phyloP scores from a whole-genome alignment of 1,284 basidiomycete species.

The Earliella scabrosa region DNA sequence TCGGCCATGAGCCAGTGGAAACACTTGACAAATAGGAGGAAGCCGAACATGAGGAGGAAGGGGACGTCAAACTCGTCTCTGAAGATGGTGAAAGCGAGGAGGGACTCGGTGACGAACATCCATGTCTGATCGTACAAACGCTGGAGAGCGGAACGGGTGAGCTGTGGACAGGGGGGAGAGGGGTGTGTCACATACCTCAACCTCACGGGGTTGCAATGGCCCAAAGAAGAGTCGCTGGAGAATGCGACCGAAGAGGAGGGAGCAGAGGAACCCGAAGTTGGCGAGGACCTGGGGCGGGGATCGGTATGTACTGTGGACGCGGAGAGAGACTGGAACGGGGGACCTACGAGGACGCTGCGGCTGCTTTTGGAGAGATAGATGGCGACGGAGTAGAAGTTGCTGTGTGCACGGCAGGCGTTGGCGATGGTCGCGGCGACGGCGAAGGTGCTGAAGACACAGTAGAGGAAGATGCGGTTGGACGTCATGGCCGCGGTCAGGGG shows the following conservation, averaged over 20 bases:
- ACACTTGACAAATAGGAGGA: slow-evolving; percentile 93
- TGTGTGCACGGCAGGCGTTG: slow-evolving; percentile 83
- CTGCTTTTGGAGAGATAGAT: slow-evolving; percentile 94
- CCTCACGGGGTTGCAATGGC: slow-evolving; percentile 83
- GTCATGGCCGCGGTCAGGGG: slow-evolving; percentile 53
- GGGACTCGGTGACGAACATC: slow-evolving; percentile 97
- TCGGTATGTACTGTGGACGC: slow-evolving; percentile 3
- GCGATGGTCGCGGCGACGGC: slow-evolving; percentile 74
- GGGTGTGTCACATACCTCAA: slow-evolving; percentile 74
- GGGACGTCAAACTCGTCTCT: slow-evolving; percentile 92
- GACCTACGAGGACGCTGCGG: slow-evolving; percentile 82
- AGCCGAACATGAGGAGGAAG: slow-evolving; percentile 91
- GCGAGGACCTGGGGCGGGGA: slow-evolving; percentile 77
- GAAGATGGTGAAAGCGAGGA: slow-evolving; percentile 97
- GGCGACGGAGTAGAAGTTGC: slow-evolving; percentile 94
- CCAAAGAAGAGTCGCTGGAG: slow-evolving; percentile 95
- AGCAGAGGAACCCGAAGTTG: slow-evolving; percentile 87
- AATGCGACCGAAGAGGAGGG: slow-evolving; percentile 76
- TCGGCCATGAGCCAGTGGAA: slow-evolving; percentile 98
- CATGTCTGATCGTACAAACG: slow-evolving; percentile 94
- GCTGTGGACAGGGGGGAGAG: slow-evolving; percentile 19
- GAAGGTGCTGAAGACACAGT: slow-evolving; percentile 69
- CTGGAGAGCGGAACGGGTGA: slow-evolving; percentile 44
- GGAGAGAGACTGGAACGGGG: neutral
- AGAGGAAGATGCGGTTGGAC: slow-evolving; percentile 70